Base-by-base conservation (phyloP, 2,329 filamentous ascomycete genomes). In the Aspergillus fumigatiaffinis region DNA sequence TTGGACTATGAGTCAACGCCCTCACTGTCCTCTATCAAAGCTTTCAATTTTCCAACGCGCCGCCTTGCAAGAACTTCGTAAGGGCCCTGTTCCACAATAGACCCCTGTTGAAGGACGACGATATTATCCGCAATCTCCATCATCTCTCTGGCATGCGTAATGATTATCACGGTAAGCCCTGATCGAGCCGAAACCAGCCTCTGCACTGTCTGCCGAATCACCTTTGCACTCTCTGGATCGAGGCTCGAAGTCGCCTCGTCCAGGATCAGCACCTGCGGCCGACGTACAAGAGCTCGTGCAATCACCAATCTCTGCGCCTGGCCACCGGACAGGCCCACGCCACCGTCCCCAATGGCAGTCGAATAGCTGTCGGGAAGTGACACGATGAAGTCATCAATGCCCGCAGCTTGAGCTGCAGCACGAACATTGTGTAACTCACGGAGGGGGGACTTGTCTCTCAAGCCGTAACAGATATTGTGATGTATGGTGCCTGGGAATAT, bases 191-290 rank as follows among this genome's bases (percentile, higher is more conserved):
- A 59, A 12, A 87, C 76, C 1, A 94, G 73, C 0, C 68, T 68
- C 38, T 72, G 72, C 44, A 96, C 79, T 0, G 87, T 87, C 8
- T 82, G 74, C 12, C 89, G 79, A 3, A 97, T 82, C 1, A 81
- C 74, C 2, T 80, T 80, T 0, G 90, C 87, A 42, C 83, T 87
- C 63, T 87, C 83, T 0, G 82, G 80, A 67, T 97, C 92, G 0
- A 97, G 78, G 0, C 89, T 88, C 26, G 87, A 90, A 0, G 92
- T 97, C 1, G 92, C 90, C 75, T 97, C 92, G 66, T 97, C 93
- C 1, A 97, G 76, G 2, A 97, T 82, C 17, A 97, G 76, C 2
- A 97, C 78, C 44, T 82, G 80, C 0, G 92, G 92, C 14, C 81
- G 78, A 0, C 91, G 82, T 0, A 89, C 82, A 0, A 97, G 77